Base-by-base conservation (phyloP, 1,284 basidiomycete genomes). In the Lentinus polychrous region DNA sequence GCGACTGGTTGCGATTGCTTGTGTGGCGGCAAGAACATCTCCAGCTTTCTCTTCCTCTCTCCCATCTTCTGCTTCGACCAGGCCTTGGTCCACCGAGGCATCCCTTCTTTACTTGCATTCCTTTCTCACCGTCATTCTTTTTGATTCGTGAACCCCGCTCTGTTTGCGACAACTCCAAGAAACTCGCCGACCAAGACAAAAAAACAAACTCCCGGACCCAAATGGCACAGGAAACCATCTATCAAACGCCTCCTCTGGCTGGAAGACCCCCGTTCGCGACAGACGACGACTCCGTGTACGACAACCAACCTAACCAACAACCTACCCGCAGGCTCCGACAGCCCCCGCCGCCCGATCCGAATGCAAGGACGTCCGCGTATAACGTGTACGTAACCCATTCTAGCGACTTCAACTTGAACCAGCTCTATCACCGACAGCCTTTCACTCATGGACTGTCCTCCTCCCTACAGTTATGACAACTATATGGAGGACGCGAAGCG, bases 261-360 rank as follows among this genome's bases (percentile, higher is more conserved):
- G 79, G 76, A 55, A 73, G 71, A 67, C 81, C 83, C 36, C 80
- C 82, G 41, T 85, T 77, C 61, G 82, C 80, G 37, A 84, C 81
- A 36, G 78, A 86, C 66, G 72, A 78, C 18, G 81, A 84, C 62
- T 74, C 75, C 34, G 65, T 74, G 54, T 85, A 78, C 60, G 70
- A 76, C 52, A 59, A 66, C 39, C 59, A 64, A 43, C 59, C 64
- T 59, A 71, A 52, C 53, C 72, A 53, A 57, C 70, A 63, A 63
- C 71, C 57, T 54, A 60, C 49, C 18, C 45, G 49, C n/a, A 23
- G 62, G 52, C 42, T 61, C 32, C 62, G 64, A 44, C 69, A 68
- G 17, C 57, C 69, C 64, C 58, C 73, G 63, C 62, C 69, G 60
- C 50, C 62, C 55, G 50, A 72, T 65, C 57, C 68, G 54, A 62